Conservation (phyloP, 2,329 filamentous ascomycete genomes). For the Clarireedia hainanense region DNA sequence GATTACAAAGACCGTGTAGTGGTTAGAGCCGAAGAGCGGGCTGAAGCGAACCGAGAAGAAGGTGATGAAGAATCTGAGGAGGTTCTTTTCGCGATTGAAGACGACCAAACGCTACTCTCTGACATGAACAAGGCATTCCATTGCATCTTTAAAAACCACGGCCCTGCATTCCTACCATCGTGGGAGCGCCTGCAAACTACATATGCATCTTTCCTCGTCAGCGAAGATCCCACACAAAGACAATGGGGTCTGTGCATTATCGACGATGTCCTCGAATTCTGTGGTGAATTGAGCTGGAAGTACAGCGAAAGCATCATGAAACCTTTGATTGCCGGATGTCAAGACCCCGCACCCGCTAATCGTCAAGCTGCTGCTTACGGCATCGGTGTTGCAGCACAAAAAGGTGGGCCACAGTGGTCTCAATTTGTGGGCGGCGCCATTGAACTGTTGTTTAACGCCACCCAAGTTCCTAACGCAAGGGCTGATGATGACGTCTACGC, state of each 20-base stretch:
- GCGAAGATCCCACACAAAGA: constrained; percentile 77
- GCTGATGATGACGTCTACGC: constrained; percentile 93
- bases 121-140: constrained; percentile 99
- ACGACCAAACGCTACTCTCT: constrained; percentile 90
- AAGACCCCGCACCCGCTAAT: constrained; percentile 80
- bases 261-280: constrained; percentile 97
- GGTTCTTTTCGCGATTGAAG: constrained; percentile 82
- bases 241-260: constrained; percentile 99
- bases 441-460: constrained; percentile 77
- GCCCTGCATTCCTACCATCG: constrained; percentile 70
- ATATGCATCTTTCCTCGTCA: constrained; percentile 78
- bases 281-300: constrained; percentile 76
- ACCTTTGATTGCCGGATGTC: constrained; percentile 79
- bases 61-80: constrained; percentile 88
- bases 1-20: constrained; percentile 88
- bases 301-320: constrained; percentile 82
- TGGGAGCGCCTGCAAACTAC: constrained; percentile 83
- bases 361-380: constrained; percentile 94
- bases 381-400: constrained; percentile 89
- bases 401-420: constrained; percentile 79
- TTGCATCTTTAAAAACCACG: constrained; percentile 96
- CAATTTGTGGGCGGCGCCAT: constrained; percentile 77
- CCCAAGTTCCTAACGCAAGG: constrained; percentile 71
- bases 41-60: constrained; percentile 66
- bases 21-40: constrained; percentile 75